A percentile compares a stretch with the other conserved stretches of the same genome.
These are phyloP conservation scores for Aspergillus ibericus DNA, from an alignment of 2,329 filamentous ascomycete genomes.

Conservation along the genomic window DNA sequence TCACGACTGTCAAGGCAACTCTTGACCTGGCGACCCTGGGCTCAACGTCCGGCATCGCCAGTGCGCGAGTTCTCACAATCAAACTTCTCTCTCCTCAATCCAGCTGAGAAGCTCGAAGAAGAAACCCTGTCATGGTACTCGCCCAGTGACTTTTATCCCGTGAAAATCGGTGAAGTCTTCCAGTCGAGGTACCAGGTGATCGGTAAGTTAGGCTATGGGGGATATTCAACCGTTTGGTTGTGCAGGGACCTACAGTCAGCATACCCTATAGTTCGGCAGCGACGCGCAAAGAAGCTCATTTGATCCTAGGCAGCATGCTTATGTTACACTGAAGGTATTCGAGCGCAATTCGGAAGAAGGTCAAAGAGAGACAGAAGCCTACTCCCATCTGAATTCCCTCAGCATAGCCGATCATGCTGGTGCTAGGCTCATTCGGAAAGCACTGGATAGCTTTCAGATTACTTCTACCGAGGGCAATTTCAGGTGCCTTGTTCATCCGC, in stretches of 20 bases:
- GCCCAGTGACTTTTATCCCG: slow-evolving; percentile 9
- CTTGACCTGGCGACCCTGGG: not conserved
- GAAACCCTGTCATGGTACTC: slow-evolving; percentile 15
- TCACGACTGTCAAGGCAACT: not conserved
- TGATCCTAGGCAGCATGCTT: not conserved
- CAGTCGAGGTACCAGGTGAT: slow-evolving; percentile 16
- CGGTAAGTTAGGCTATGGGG: slow-evolving; percentile 16
- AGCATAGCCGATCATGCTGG: not conserved
- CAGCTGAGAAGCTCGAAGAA: slow-evolving; percentile 15
- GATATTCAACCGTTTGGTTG: slow-evolving; percentile 12
- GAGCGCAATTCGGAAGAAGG: slow-evolving; percentile 9
- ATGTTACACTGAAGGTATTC: slow-evolving; percentile 13
- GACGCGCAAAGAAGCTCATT: not conserved
- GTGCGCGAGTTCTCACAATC: not conserved
- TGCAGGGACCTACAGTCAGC: not conserved
- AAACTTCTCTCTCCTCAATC: not conserved
- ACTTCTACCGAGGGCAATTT: not conserved
- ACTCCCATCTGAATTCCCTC: not conserved
- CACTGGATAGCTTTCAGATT: slow-evolving; percentile 7
- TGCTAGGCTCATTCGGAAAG: not conserved
- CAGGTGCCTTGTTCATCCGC: slow-evolving; percentile 5
- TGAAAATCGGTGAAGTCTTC: slow-evolving; percentile 17
- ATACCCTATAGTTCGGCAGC: not conserved
- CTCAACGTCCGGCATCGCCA: not conserved
- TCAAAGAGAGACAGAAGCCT: not conserved